Conservation (phyloP, 495 filamentous ascomycete species). For the Lasiosphaeria miniovina region DNA sequence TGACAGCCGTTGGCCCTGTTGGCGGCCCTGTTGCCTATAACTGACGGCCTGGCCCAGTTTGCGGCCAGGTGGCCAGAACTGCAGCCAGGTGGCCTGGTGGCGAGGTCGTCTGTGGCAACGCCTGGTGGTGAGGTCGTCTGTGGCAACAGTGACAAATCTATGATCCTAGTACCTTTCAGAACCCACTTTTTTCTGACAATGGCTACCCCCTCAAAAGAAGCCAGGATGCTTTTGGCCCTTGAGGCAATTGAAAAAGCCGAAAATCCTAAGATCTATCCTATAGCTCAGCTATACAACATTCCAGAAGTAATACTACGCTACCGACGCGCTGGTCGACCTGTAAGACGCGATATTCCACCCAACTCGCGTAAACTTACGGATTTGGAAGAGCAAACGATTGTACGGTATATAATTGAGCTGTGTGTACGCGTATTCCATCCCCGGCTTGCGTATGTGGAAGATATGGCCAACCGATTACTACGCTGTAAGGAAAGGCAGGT, state of each 20-base stretch:
- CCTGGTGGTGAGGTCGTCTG: too few species aligned
- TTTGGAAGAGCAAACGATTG: slow-evolving; percentile 5
- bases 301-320: neutral
- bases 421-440: slow-evolving; percentile 1
- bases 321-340: neutral
- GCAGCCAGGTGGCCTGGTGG: too few species aligned
- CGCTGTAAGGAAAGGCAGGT: too few species aligned
- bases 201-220: neutral
- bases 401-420: slow-evolving; percentile 5
- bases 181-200: too few species aligned
- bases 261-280: neutral
- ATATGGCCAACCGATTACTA: neutral
- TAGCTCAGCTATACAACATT: neutral
- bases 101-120: too few species aligned
- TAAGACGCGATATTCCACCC: slow-evolving; percentile 5
- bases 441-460: neutral
- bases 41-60: too few species aligned
- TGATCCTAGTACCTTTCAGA: too few species aligned
- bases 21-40: too few species aligned
- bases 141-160: too few species aligned
- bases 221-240: neutral
- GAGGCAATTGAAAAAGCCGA: too few species aligned
- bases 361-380: slow-evolving; percentile 9
- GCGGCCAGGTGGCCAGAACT: too few species aligned
- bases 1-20: too few species aligned